These are phyloP conservation scores for Agrocybe chaxingu DNA, from an alignment of 768 basidiomycete genomes.

Conservation along the genomic window DNA sequence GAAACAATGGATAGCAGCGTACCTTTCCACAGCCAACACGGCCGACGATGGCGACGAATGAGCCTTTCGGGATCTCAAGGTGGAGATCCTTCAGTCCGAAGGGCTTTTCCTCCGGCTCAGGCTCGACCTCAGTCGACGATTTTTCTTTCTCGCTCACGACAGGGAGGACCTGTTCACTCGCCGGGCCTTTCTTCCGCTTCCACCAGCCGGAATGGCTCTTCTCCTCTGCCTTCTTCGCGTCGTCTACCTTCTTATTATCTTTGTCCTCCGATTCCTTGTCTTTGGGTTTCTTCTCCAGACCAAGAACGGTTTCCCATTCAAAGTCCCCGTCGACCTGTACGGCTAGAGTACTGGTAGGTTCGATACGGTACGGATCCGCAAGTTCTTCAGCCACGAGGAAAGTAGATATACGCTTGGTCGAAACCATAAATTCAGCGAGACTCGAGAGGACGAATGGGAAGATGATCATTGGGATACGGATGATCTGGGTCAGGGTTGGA, in stretches of 20 bases:
- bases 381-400: constrained; percentile 58
- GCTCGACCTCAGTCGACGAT: background rate
- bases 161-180: constrained; percentile 1
- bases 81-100: constrained; percentile 48
- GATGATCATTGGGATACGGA: constrained; percentile 55
- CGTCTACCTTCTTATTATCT: constrained; percentile 4
- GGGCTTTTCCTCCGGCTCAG: constrained; percentile 37
- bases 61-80: constrained; percentile 46
- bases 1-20: background rate
- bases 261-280: constrained; percentile 14
- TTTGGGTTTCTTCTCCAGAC: constrained; percentile 17
- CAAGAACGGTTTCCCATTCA: constrained; percentile 42
- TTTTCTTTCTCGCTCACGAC: too few species aligned
- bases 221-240: constrained; percentile 7
- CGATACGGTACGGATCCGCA: constrained; percentile 40
- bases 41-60: constrained; percentile 73
- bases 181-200: background rate
- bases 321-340: constrained; percentile 50
- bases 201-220: constrained; percentile 5
- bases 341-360: constrained; percentile 32
- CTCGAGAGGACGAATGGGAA: constrained; percentile 52
- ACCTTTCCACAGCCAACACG: constrained; percentile 74
- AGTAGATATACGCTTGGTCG: constrained; percentile 42
- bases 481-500: constrained; percentile 35
- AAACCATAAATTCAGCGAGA: constrained; percentile 47